Evolutionary conservation across 1,139 yeast genomes (phyloP).

Genomic region (Candida glucosophila): DNA sequence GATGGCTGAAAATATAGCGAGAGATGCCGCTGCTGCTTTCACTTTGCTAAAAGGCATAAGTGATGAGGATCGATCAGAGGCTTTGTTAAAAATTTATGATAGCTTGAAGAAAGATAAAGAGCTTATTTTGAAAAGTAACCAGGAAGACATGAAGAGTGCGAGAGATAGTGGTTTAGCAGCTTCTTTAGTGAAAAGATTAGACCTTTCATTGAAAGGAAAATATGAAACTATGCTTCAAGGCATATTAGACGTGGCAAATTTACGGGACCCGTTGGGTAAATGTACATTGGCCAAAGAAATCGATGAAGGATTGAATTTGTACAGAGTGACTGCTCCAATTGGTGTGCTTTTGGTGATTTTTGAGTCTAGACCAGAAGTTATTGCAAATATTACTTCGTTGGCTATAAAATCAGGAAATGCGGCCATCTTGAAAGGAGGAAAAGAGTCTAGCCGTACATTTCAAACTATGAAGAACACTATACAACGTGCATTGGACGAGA

Average conservation of each 20-base stretch:
- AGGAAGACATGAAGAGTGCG: conserved; percentile 68
- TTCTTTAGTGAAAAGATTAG: conserved; percentile 75
- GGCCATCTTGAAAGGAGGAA: conserved; percentile 95
- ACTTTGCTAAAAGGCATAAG: conserved; percentile 69
- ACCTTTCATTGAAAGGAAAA: conserved; percentile 72
- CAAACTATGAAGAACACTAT: conserved; percentile 72
- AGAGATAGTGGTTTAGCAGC: conserved; percentile 45
- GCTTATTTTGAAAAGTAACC: conserved; percentile 63
- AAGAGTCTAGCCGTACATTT: conserved; percentile 82
- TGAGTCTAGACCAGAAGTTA: conserved; percentile 96
- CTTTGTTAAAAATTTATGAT: conserved; percentile 65
- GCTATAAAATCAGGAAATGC: conserved; percentile 95
- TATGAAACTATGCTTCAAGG: conserved; percentile 94
- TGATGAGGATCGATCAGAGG: conserved; percentile 64
- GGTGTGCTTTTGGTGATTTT: conserved; percentile 91
- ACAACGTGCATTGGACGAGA: conserved; percentile 43
- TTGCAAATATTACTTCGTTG: conserved; percentile 92
- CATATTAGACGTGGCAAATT: conserved; percentile 76
- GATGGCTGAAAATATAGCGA: conserved; percentile 73
- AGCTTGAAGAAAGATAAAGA: conserved; percentile 51
- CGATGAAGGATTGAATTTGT: conserved; percentile 79
- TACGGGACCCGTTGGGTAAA: conserved; percentile 88
- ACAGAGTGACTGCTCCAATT: conserved; percentile 83
- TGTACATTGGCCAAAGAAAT: conserved; percentile 72
- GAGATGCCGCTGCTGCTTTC: conserved; percentile 69